Percentiles rank a stretch among this genome's conserved stretches.
phyloP scores from a whole-genome alignment of 1,284 basidiomycete species.

The Pulchroboletus neoregius region DNA sequence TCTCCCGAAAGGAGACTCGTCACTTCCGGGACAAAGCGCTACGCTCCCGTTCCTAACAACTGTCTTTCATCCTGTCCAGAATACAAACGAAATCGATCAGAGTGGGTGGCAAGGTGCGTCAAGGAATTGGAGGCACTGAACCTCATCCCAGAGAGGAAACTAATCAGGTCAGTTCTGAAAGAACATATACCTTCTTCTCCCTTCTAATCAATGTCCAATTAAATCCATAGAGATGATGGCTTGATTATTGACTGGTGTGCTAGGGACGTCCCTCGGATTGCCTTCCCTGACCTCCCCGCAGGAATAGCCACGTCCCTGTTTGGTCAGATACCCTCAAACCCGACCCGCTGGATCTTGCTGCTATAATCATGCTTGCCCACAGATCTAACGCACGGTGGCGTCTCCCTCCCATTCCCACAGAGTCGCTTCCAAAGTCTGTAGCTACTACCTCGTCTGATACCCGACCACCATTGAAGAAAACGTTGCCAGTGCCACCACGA shows the following conservation, averaged over 20 bases:
- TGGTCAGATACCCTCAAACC: conserved; percentile 32
- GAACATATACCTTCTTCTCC: neutral
- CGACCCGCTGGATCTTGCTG: conserved; percentile 26
- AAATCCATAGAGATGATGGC: conserved; percentile 28
- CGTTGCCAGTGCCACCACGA: conserved; percentile 19
- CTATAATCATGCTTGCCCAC: conserved; percentile 27
- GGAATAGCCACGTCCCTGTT: conserved; percentile 31
- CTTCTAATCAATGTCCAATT: neutral
- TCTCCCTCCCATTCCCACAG: neutral
- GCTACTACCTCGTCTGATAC: neutral
- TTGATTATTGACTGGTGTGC: conserved; percentile 29
- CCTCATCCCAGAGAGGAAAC: conserved; percentile 22
- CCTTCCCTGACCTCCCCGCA: conserved; percentile 2
- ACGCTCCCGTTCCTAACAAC: conserved; percentile 25
- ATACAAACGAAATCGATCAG: conserved; percentile 23
- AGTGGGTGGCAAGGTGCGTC: conserved; percentile 21
- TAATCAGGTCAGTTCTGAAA: conserved; percentile 25
- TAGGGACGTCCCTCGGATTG: neutral
- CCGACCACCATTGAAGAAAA: conserved; percentile 9
- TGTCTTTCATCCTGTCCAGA: conserved; percentile 22
- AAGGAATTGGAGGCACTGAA: conserved; percentile 21
- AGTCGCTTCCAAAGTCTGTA: neutral
- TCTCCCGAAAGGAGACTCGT: conserved; percentile 26
- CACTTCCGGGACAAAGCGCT: conserved; percentile 27
- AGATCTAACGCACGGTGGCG: conserved; percentile 25